A percentile compares a stretch with the other conserved stretches of the same genome.
phyloP scores from a whole-genome alignment of 768 basidiomycete species.

The Trichaptum fuscoviolaceum region DNA sequence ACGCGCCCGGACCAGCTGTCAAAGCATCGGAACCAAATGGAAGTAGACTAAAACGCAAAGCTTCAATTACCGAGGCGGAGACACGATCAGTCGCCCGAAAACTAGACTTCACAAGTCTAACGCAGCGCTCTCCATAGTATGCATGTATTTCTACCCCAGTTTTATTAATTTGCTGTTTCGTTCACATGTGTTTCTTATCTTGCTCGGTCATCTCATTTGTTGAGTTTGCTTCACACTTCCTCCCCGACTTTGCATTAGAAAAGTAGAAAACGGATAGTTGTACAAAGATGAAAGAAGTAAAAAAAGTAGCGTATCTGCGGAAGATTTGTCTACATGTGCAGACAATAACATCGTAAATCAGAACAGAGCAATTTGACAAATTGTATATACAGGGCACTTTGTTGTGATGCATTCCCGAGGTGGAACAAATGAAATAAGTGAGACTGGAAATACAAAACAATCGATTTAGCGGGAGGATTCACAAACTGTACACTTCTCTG shows the following conservation, averaged over 20 bases:
- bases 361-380: conserved; percentile 6
- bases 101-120: conserved; percentile 59
- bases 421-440: conserved; percentile 12
- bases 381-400: not conserved
- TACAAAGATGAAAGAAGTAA: not conserved
- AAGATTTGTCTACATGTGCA: not conserved
- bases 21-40: conserved; percentile 44
- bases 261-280: conserved; percentile 1
- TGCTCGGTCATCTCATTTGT: not conserved
- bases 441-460: conserved; percentile 3
- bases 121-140: conserved; percentile 27
- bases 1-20: conserved; percentile 42
- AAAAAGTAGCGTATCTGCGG: not conserved
- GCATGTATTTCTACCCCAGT: conserved; percentile 7
- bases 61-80: conserved; percentile 49
- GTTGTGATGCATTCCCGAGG: not conserved
- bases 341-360: conserved; percentile 3
- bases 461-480: conserved; percentile 33
- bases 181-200: not conserved
- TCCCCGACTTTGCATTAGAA: not conserved
- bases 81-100: conserved; percentile 59
- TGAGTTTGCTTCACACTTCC: not conserved
- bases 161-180: no score
- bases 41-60: conserved; percentile 60
- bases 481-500: conserved; percentile 46